Conservation (phyloP, 2,329 filamentous ascomycete genomes). For the Aureobasidium mangrovei region DNA sequence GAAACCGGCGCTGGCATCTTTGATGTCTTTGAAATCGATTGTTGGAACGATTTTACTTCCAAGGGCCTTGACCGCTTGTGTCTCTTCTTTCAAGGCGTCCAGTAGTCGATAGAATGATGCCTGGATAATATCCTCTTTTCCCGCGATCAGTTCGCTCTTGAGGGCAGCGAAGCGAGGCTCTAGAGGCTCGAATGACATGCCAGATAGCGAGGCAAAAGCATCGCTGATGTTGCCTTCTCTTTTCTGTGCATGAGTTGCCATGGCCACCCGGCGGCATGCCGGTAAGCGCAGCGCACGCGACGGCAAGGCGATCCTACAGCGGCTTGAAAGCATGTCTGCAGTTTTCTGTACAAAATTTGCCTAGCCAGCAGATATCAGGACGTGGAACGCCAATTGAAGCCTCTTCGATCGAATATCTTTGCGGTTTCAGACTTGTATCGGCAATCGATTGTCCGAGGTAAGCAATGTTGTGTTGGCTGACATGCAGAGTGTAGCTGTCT, state of each 20-base stretch:
- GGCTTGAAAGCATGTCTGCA: background rate
- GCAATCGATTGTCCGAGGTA: too few relatives aligned
- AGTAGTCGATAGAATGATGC: conserved; percentile 39
- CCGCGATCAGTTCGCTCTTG: conserved; percentile 36
- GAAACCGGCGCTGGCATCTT: conserved; percentile 45
- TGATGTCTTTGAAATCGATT: conserved; percentile 39
- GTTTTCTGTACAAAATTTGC: too few relatives aligned
- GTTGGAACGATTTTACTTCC: conserved; percentile 36
- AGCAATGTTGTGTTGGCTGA: too few relatives aligned
- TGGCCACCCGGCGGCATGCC: background rate
- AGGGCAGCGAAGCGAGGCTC: conserved; percentile 37
- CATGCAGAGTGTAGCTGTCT: too few relatives aligned
- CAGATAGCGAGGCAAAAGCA: conserved; percentile 41
- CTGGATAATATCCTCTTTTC: conserved; percentile 38
- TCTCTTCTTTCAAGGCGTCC: conserved; percentile 34
- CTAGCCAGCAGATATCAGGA: too few relatives aligned
- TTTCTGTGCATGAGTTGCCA: conserved; percentile 41
- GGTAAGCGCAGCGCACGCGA: background rate
- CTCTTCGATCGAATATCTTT: too few relatives aligned
- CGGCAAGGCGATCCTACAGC: background rate
- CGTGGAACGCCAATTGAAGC: too few relatives aligned
- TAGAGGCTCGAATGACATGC: conserved; percentile 35
- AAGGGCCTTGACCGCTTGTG: conserved; percentile 34
- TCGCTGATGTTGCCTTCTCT: conserved; percentile 42
- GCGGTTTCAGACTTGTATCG: too few relatives aligned